These are phyloP conservation scores for Lichtheimia hyalospora DNA, from an alignment of 371 early-diverging fungal genomes.

Conservation along the genomic window DNA sequence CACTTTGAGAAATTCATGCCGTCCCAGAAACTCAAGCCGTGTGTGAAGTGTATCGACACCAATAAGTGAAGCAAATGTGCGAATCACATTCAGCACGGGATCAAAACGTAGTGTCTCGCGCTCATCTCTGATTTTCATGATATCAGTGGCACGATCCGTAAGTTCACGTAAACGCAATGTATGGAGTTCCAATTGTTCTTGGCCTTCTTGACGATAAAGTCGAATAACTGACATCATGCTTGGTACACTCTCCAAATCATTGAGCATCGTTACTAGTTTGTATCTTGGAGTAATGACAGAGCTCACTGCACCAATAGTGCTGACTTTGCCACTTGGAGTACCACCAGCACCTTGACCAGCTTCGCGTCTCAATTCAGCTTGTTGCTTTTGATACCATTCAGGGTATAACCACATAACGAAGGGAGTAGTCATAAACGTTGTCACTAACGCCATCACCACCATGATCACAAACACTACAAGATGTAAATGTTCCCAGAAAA, in stretches of 20 bases:
- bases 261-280: constrained; percentile 60
- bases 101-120: constrained; percentile 59
- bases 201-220: constrained; percentile 38
- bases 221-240: constrained; percentile 74
- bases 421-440: constrained; percentile 80
- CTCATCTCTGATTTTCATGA: constrained; percentile 71
- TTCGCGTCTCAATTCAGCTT: constrained; percentile 13
- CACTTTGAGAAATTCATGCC: constrained; percentile 21
- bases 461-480: constrained; percentile 79
- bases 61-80: constrained; percentile 70
- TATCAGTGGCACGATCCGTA: constrained; percentile 69
- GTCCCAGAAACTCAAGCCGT: constrained; percentile 22
- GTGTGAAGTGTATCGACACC: constrained; percentile 41
- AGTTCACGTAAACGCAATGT: constrained; percentile 73
- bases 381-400: constrained; percentile 46
- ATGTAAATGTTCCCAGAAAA: neutral
- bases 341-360: constrained; percentile 3
- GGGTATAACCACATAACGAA: constrained; percentile 61
- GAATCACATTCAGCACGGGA: constrained; percentile 72
- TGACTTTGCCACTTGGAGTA: neutral
- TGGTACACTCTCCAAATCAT: constrained; percentile 66
- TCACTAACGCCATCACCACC: constrained; percentile 86
- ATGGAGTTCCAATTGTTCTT: constrained; percentile 23
- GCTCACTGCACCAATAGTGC: neutral
- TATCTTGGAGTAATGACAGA: neutral